Conservation (phyloP, 306 rosid genomes). For the Luffa acutangula region DNA sequence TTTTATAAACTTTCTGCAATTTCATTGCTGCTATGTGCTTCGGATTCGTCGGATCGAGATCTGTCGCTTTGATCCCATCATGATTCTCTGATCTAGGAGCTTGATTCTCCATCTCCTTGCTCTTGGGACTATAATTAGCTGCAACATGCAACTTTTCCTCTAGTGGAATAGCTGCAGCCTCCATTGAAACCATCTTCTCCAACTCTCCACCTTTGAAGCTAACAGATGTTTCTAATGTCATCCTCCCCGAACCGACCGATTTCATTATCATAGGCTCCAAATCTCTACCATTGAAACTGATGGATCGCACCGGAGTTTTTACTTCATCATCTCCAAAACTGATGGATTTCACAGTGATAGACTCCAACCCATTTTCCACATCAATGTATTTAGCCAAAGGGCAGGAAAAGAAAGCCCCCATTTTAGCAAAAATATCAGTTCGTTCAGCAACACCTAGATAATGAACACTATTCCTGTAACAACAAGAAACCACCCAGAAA, state of each 20-base stretch:
- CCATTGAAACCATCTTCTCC: constrained; percentile 2
- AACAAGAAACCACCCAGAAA: background rate
- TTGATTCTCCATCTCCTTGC: background rate
- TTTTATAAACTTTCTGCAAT: constrained; percentile 36
- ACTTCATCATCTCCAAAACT: constrained; percentile 10
- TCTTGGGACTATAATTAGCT: background rate
- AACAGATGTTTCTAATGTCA: constrained; percentile 9
- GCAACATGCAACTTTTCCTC: background rate
- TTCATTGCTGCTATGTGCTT: constrained; percentile 26
- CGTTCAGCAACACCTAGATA: background rate
- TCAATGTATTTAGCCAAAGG: constrained; percentile 7
- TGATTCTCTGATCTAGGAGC: background rate
- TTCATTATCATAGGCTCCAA: background rate
- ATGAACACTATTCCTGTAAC: constrained; percentile 1
- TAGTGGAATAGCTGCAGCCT: background rate
- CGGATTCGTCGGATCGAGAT: background rate
- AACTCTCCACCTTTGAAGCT: constrained; percentile 10
- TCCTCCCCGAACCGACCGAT: background rate
- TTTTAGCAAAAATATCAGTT: background rate
- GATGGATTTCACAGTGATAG: constrained; percentile 10
- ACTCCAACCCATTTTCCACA: constrained; percentile 5
- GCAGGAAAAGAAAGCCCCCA: constrained; percentile 13
- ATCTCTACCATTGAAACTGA: constrained; percentile 10
- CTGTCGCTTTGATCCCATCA: background rate
- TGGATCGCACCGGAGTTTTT: constrained; percentile 7